Conservation (phyloP, 2,329 filamentous ascomycete species). For the Venturia asperata region DNA sequence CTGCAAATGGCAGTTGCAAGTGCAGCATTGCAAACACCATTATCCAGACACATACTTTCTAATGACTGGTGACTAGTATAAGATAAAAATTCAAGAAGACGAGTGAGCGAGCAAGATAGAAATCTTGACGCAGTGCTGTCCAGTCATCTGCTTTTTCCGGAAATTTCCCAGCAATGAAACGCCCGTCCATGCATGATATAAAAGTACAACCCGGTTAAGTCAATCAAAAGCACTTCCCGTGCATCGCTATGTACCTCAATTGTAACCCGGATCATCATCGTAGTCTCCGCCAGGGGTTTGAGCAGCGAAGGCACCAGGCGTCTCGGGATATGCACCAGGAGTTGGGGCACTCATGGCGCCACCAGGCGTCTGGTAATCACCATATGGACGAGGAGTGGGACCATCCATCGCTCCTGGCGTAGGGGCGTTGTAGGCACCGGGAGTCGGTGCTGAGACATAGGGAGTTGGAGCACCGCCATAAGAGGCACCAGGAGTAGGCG, state of each 20-base stretch:
- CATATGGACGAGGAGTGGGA: constrained; percentile 24
- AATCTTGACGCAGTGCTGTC: not conserved
- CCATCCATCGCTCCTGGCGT: constrained; percentile 37
- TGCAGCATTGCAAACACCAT: too few species aligned
- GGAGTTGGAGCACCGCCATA: constrained; percentile 39
- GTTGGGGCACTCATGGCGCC: constrained; percentile 44
- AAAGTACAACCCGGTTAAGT: not conserved
- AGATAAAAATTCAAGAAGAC: not conserved
- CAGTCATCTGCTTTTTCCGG: not conserved
- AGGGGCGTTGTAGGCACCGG: constrained; percentile 44
- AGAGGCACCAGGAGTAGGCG: constrained; percentile 42
- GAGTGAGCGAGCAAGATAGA: not conserved
- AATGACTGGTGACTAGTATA: not conserved
- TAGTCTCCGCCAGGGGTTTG: constrained; percentile 48
- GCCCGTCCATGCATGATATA: constrained; percentile 5
- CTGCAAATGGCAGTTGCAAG: too few species aligned
- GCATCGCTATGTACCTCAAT: not conserved
- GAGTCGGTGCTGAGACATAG: constrained; percentile 40
- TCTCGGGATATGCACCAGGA: constrained; percentile 41
- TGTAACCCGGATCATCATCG: constrained; percentile 21
- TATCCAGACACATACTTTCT: not conserved
- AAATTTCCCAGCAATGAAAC: not conserved
- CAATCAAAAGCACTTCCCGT: not conserved
- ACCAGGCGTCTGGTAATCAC: constrained; percentile 19
- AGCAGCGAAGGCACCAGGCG: constrained; percentile 33